A percentile compares a stretch with the other conserved stretches of the same genome.
phyloP scores from a whole-genome alignment of 2,329 filamentous ascomycete species.

The Whalleya microplaca region DNA sequence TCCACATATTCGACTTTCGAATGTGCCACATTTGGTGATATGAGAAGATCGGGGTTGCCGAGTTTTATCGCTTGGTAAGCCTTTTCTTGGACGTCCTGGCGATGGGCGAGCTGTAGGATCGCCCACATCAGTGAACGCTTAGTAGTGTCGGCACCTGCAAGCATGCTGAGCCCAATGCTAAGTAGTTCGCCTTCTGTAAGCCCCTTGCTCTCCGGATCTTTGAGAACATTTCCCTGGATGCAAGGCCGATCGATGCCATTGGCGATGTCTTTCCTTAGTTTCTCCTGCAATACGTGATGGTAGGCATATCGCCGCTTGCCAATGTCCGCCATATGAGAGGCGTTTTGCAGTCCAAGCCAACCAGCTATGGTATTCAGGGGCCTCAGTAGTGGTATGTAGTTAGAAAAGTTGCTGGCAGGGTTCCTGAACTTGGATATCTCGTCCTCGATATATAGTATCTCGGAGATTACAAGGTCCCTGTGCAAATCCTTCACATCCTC shows the following conservation, averaged over 20 bases:
- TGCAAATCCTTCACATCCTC: conserved; percentile 26
- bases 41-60: conserved; percentile 11
- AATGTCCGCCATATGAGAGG: conserved; percentile 54
- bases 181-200: conserved; percentile 68
- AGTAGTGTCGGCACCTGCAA: conserved; percentile 35
- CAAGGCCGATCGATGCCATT: conserved; percentile 67
- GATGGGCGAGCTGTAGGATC: conserved; percentile 34
- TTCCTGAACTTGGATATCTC: conserved; percentile 65
- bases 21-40: conserved; percentile 20
- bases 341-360: conserved; percentile 14
- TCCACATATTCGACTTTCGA: conserved; percentile 24
- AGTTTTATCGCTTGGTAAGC: conserved; percentile 27
- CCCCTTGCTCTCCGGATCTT: conserved; percentile 65
- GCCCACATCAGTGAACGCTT: conserved; percentile 35
- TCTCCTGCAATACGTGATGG: conserved; percentile 57
- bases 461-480: conserved; percentile 55
- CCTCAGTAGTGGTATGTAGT: conserved; percentile 64
- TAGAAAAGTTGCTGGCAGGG: conserved; percentile 68
- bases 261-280: conserved; percentile 60
- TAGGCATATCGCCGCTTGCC: conserved; percentile 61
- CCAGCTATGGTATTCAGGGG: conserved; percentile 56
- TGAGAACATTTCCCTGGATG: conserved; percentile 69
- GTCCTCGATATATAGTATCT: conserved; percentile 65
- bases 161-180: conserved; percentile 69
- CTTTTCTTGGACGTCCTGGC: conserved; percentile 33